A percentile compares a stretch with the other conserved stretches of the same genome.
Evolutionary conservation across 306 rosid genomes (phyloP).

Genomic region (Inga oerstediana): DNA sequence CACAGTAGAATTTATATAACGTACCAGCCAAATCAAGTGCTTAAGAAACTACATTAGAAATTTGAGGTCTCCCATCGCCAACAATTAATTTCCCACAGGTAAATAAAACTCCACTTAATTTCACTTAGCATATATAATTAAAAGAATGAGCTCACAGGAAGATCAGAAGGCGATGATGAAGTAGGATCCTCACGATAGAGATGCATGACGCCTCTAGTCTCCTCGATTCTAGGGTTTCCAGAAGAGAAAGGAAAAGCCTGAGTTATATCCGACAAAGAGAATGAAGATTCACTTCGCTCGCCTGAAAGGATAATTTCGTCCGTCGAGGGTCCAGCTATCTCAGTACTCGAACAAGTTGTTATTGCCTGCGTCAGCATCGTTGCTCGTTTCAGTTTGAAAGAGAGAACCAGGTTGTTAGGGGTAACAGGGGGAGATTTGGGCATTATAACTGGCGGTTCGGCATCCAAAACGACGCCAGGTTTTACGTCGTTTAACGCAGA

Average conservation of each 20-base stretch:
- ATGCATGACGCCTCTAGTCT: constrained; percentile 87
- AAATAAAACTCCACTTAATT: neutral
- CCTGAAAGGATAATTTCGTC: constrained; percentile 46
- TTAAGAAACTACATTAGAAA: neutral
- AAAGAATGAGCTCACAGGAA: constrained; percentile 53
- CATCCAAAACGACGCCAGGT: too few species aligned
- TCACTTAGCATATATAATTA: neutral
- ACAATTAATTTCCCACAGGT: neutral
- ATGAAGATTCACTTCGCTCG: constrained; percentile 41
- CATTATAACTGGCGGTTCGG: too few species aligned
- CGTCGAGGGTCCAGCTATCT: constrained; percentile 36
- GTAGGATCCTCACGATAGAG: constrained; percentile 62
- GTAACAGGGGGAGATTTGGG: too few species aligned
- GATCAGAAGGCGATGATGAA: constrained; percentile 37
- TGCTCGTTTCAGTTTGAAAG: neutral
- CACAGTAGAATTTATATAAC: neutral
- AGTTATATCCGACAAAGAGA: constrained; percentile 51
- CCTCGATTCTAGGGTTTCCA: constrained; percentile 99
- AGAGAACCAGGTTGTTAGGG: too few species aligned
- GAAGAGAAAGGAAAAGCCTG: constrained; percentile 85
- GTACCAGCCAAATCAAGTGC: neutral
- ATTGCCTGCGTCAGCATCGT: neutral
- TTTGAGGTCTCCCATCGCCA: neutral
- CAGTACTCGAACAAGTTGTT: constrained; percentile 54
- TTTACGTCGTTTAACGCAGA: too few species aligned